These are phyloP conservation scores for Pleurotus ostreatus DNA, from an alignment of 768 basidiomycete genomes.

Conservation along the genomic window DNA sequence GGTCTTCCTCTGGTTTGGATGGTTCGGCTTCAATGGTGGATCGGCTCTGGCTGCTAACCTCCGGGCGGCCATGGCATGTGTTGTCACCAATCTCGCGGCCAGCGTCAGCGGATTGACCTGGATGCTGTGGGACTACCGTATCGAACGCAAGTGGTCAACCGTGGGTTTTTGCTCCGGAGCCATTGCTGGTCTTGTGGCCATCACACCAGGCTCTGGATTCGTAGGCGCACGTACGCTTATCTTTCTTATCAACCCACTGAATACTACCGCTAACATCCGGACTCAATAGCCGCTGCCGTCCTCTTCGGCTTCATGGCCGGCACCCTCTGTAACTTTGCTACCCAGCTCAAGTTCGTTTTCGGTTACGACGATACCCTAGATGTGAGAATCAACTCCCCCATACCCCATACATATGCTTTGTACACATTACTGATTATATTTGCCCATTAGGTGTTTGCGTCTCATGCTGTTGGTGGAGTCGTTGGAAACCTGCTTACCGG, in stretches of 20 bases:
- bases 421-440: not conserved
- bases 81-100: slow-evolving; percentile 91
- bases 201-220: slow-evolving; percentile 78
- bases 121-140: slow-evolving; percentile 94
- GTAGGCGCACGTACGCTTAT: slow-evolving; percentile 65
- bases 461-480: slow-evolving; percentile 74
- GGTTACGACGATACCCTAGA: slow-evolving; percentile 80
- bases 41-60: slow-evolving; percentile 86
- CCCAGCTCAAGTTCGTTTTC: slow-evolving; percentile 83
- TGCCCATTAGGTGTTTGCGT: slow-evolving; percentile 76
- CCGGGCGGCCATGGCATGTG: slow-evolving; percentile 82
- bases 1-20: slow-evolving; percentile 90
- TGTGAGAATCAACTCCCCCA: slow-evolving; percentile 34
- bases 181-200: slow-evolving; percentile 88
- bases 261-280: not conserved
- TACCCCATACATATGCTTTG: not conserved
- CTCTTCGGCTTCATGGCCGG: slow-evolving; percentile 84
- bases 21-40: slow-evolving; percentile 97
- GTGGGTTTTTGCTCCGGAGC: slow-evolving; percentile 97
- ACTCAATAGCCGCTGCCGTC: slow-evolving; percentile 65
- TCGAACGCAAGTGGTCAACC: slow-evolving; percentile 89
- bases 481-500: slow-evolving; percentile 83
- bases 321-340: slow-evolving; percentile 88
- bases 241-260: not conserved
- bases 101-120: slow-evolving; percentile 82